phyloP scores from a whole-genome alignment of 306 rosid species.

The Cucurbita moschata region DNA sequence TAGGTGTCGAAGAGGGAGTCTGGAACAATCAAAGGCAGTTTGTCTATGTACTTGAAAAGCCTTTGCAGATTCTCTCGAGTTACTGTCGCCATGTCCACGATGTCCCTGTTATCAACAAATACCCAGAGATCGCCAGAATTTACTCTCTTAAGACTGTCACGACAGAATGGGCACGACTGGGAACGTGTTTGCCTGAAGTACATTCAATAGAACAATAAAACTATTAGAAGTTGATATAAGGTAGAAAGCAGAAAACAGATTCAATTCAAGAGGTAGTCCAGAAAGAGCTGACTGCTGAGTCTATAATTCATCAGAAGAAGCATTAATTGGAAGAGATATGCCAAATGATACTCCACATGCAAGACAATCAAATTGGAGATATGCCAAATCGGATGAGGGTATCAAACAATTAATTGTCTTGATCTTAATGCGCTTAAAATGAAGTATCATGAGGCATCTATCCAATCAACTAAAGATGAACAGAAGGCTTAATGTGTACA shows the following conservation, averaged over 20 bases:
- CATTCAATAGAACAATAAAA: background rate
- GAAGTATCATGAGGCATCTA: background rate
- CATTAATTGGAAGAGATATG: background rate
- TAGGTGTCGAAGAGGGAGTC: conserved; percentile 65
- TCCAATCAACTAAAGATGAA: background rate
- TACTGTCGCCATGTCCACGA: conserved; percentile 66
- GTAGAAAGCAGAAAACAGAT: background rate
- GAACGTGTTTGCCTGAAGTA: conserved; percentile 74
- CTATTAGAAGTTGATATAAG: background rate
- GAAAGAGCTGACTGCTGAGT: background rate
- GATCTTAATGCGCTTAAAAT: background rate
- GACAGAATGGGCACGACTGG: conserved; percentile 87
- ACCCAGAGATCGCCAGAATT: conserved; percentile 87
- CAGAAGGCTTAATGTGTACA: background rate
- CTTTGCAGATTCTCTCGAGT: conserved; percentile 73
- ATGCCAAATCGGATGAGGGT: background rate
- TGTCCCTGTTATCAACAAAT: conserved; percentile 54
- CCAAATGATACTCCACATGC: background rate
- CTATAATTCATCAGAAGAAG: background rate
- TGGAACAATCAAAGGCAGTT: conserved; percentile 66
- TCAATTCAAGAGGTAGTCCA: background rate
- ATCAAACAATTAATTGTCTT: background rate
- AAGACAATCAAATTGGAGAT: background rate
- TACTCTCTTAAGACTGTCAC: conserved; percentile 85
- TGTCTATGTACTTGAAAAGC: conserved; percentile 80